These are phyloP conservation scores for Chytriomyces hyalinus DNA, from an alignment of 192 early-diverging fungal genomes.

Conservation along the genomic window DNA sequence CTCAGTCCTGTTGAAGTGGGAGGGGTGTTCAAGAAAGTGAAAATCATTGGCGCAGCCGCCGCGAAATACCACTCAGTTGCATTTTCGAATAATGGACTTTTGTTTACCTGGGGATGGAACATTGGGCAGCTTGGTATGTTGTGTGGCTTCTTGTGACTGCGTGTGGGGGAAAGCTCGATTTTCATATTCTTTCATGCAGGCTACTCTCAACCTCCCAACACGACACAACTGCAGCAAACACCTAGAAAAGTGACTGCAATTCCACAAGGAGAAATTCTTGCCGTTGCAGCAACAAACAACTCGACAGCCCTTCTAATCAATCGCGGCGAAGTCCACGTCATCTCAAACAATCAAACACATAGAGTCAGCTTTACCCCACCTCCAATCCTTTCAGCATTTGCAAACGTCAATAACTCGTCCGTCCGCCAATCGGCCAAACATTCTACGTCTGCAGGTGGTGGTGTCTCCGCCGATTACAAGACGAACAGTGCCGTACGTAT, in stretches of 20 bases:
- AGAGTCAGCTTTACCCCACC: slow-evolving; percentile 55
- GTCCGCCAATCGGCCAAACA: background rate
- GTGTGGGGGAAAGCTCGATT: background rate
- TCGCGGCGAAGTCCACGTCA: slow-evolving; percentile 63
- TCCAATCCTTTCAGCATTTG: background rate
- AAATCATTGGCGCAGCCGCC: slow-evolving; percentile 65
- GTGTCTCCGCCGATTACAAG: slow-evolving; percentile 2
- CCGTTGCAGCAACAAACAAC: slow-evolving; percentile 68
- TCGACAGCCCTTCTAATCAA: slow-evolving; percentile 68
- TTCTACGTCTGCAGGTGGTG: slow-evolving; percentile 1
- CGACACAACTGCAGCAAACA: slow-evolving; percentile 46
- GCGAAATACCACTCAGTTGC: slow-evolving; percentile 71
- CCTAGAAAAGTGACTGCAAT: slow-evolving; percentile 68
- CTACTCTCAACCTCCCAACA: slow-evolving; percentile 35
- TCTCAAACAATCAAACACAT: slow-evolving; percentile 56
- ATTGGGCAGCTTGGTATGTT: slow-evolving; percentile 71
- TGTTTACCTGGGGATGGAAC: slow-evolving; percentile 75
- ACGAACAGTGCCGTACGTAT: slow-evolving; percentile 1
- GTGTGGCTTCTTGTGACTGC: background rate
- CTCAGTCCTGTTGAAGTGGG: slow-evolving; percentile 60
- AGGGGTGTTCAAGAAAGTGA: slow-evolving; percentile 56
- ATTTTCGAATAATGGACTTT: slow-evolving; percentile 57
- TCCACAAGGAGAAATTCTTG: slow-evolving; percentile 59
- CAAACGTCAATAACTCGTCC: too few relatives aligned
- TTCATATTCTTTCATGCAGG: slow-evolving; percentile 3